A percentile compares a stretch with the other conserved stretches of the same genome.
Conservation (phyloP, 1,284 basidiomycete genomes). For the Heterobasidion annosum region DNA sequence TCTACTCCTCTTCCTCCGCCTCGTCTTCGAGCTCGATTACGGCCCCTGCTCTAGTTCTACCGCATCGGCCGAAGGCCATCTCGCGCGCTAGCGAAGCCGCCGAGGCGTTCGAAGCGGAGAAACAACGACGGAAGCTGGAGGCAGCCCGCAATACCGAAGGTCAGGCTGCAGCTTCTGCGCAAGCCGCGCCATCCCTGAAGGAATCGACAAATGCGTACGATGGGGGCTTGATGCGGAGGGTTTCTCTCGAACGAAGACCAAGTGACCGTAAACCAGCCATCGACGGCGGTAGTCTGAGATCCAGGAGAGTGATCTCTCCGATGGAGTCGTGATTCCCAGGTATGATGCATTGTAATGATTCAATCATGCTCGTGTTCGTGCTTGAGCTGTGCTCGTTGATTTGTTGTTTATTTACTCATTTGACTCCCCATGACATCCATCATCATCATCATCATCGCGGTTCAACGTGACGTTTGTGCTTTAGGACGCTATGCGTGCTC, state of each 20-base stretch:
- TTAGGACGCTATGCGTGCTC: neutral
- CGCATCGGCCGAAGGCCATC: conserved; percentile 5
- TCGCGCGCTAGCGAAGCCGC: conserved; percentile 13
- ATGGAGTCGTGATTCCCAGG: neutral
- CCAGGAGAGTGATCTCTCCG: neutral
- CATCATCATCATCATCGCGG: too few relatives aligned
- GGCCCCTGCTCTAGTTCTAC: conserved; percentile 5
- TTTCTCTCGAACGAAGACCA: conserved; percentile 6
- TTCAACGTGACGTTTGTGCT: neutral
- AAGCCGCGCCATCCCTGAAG: conserved; percentile 4
- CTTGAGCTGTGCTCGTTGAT: neutral
- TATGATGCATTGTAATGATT: neutral
- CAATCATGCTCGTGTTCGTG: neutral
- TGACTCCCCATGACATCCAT: neutral
- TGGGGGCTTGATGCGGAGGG: conserved; percentile 4
- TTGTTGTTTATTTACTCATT: neutral
- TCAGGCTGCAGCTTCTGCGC: neutral
- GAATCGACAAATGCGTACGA: conserved; percentile 5
- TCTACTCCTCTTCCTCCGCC: neutral
- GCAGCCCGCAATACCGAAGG: neutral
- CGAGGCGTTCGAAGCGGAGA: conserved; percentile 11
- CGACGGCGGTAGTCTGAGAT: neutral
- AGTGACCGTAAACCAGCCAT: neutral
- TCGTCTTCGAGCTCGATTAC: neutral
- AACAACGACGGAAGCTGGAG: conserved; percentile 6